Evolutionary conservation across 495 filamentous ascomycete species (phyloP), one percentile per base, ranked within the genome.

Genomic region (Daldinia decipiens): DNA sequence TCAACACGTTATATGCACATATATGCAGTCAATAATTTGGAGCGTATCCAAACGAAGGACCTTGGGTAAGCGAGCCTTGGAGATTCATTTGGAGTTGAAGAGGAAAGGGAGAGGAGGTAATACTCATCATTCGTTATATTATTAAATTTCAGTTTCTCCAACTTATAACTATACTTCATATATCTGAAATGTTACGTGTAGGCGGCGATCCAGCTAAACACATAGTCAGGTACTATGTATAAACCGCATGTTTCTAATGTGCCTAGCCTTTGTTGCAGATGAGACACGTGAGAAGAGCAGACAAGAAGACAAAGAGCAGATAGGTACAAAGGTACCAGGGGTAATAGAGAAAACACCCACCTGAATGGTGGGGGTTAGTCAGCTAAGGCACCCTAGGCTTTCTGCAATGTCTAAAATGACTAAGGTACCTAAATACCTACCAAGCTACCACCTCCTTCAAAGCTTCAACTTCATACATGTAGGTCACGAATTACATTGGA

Each of bases 381-480:
- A 66, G 63, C 43, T 40, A 36, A 17, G 29, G 15, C 4, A 27
- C 26, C 26, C 3, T 27, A 27, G 26, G 26, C 24, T 26, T 26
- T 2, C 36, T 29, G 26, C 21, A 54, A 7, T 8, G 19, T 47
- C 19, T 47, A 21, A 27, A 52, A n/a, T n/a, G 50, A 26, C 13
- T 13, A 36, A 29, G 50, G 50, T 31, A 53, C 26, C 13, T 1
- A 17, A 40, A 34, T n/a, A n/a, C n/a, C n/a, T n/a, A n/a, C n/a
- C n/a, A n/a, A n/a, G n/a, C n/a, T n/a, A n/a, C 47, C 54, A 62
- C 45, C 45, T 53, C 3, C 45, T 21, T 59, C 13, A 51, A 50
- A 65, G 53, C 62, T 65, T 65, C 63, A 66, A 43, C 63, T 56
- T 53, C 63, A 53, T 31, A n/a, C n/a, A n/a, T n/a, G n/a, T n/a